Percentiles rank a stretch among this genome's conserved stretches.
phyloP scores from a whole-genome alignment of 139 green algal species.

The Asterochloris erici region DNA sequence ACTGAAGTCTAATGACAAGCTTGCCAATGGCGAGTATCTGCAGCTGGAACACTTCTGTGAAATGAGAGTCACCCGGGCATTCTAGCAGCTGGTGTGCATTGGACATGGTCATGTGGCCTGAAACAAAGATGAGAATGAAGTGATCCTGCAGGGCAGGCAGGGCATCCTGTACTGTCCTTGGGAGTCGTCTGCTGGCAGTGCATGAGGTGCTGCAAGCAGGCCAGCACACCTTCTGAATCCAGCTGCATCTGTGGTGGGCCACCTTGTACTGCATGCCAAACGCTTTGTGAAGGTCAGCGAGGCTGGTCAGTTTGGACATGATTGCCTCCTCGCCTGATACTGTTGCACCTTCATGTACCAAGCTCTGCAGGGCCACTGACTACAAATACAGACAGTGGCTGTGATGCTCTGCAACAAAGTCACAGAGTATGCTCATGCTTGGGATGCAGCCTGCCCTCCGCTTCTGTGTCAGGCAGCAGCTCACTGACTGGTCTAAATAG shows the following conservation, averaged over 20 bases:
- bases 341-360: conserved; percentile 46
- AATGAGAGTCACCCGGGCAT: too few species aligned
- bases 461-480: background rate
- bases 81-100: too few species aligned
- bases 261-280: conserved; percentile 22
- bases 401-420: background rate
- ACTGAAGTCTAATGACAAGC: too few species aligned
- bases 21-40: too few species aligned
- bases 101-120: too few species aligned
- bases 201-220: too few species aligned
- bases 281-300: conserved; percentile 15
- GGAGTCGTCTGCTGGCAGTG: too few species aligned
- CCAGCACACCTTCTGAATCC: conserved; percentile 2
- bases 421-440: background rate
- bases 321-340: conserved; percentile 39
- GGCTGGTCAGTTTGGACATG: conserved; percentile 34
- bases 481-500: background rate
- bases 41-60: too few species aligned
- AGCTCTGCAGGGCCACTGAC: conserved; percentile 22
- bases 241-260: conserved; percentile 19
- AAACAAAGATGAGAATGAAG: too few species aligned
- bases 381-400: background rate
- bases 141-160: too few species aligned
- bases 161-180: too few species aligned
- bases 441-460: background rate